Evolutionary conservation across 2,329 filamentous ascomycete genomes (phyloP), one percentile per base, ranked within the genome.

Genomic region (Claviceps monticola): DNA sequence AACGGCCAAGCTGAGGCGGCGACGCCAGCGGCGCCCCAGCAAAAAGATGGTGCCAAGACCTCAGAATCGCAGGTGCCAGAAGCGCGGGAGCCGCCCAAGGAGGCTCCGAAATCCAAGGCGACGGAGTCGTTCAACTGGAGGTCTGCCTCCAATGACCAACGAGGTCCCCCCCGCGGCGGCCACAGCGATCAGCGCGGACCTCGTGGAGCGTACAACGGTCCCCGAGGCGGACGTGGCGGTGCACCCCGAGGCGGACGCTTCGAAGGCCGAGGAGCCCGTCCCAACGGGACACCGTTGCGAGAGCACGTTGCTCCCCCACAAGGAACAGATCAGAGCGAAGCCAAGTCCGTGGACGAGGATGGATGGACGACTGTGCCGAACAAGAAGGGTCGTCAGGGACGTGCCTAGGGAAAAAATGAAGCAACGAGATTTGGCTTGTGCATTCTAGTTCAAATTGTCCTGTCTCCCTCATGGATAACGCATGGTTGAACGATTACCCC

Each of bases 61-160:
- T 66, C 64, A 26, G 70, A 73, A 55, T 62, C 65, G 8, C 64
- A 66, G 11, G 71, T 34, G 9, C 67, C 64, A 23, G 70, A 73
- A 55, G 62, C 65, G 11, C 64, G 66, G 11, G 71, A 74, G 60
- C 67, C 72, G 60, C 67, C 72, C 51, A 64, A 62, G n/a, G 67
- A 68, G 58, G 69, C 71, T 54, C 58, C 66, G 54, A 80, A 77
- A 66, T 74, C 79, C 37, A 75, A 77, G 58, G 75, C 78, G 48
- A 60, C 70, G 26, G 80, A 83, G 57, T 73, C 74, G 53, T 75
- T 76, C 49, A 83, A 74, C 67, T 84, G 80, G 80, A 74, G 80
- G 65, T 69, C 72, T 55, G 64, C 74, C 44, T 70, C 74, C 14
- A 70, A 67, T 50, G 75, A 75, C 34, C 68, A 71, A 50, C 70